Base-by-base conservation (phyloP, 75 land plant species). In the Chamaecyparis obtusa region DNA sequence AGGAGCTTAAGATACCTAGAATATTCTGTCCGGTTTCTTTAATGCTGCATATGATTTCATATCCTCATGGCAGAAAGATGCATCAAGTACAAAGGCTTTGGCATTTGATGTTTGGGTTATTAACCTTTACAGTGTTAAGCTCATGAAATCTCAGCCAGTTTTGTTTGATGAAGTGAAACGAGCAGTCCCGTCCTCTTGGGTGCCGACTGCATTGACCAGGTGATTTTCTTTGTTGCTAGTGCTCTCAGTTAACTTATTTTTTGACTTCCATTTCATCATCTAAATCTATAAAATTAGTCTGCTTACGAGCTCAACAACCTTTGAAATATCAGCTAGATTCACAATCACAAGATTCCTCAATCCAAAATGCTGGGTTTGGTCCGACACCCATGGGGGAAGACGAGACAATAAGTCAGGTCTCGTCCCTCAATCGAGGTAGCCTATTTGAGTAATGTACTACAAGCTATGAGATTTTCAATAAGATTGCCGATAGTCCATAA, bases 101-200 rank as follows among this genome's bases (percentile, higher is more conserved):
- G 94, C 99, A 81, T 94, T 97, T 87, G 97, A 97, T 91, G 96
- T 96, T 64, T 93, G 96, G 90, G 91, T 94, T 83, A 94, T 95
- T 60, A 95, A 93, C 30, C 91, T 95, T 21, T 97, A 94, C 82
- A 91, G 90, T 1, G 87, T 97, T 87, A 95, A 94, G 60, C 64
- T 97, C 13, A 92, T 93, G 44, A 93, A 93, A 83, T 90, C 97
- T 67, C 95, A 97, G 27, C 89, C 95, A 74, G 91, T 95, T 55
- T 89, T 97, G 8, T 83, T 90, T 14, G 98, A 96, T 74, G 92
- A 94, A 88, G 95, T 97, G 30, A 97, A 92, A 79, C 87, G 89
- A 83, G 94, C 92, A 78, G 95, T 97, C 54, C 99, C 99, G 67
- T 87, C 97, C 49, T 81, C 95, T 39, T 96, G 99, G 99, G 97